phyloP scores from a whole-genome alignment of 371 early-diverging fungal genomes.

The Mucor plumbeus region DNA sequence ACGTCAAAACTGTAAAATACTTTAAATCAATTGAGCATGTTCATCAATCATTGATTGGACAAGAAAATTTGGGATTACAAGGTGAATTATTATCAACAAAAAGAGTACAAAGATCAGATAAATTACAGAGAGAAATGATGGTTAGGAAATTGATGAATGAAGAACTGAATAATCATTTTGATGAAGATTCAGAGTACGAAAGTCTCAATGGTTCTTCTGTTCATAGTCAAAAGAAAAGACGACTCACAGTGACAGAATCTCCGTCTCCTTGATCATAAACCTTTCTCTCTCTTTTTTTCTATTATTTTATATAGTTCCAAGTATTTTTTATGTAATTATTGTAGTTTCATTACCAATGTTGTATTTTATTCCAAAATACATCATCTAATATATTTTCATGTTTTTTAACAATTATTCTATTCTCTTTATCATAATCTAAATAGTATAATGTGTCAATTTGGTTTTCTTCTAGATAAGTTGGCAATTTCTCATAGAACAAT shows the following conservation, averaged over 20 bases:
- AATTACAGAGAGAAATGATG: slow-evolving; percentile 26
- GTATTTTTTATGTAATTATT: slow-evolving; percentile 1
- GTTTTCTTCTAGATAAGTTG: slow-evolving; percentile 55
- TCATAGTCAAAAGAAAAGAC: slow-evolving; percentile 26
- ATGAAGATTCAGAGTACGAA: slow-evolving; percentile 15
- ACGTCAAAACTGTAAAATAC: slow-evolving; percentile 60
- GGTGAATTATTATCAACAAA: slow-evolving; percentile 52
- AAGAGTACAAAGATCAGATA: slow-evolving; percentile 20
- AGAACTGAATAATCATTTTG: slow-evolving; percentile 16
- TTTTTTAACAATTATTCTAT: slow-evolving; percentile 25
- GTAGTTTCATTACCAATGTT: slow-evolving; percentile 32
- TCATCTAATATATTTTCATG: slow-evolving; percentile 40
- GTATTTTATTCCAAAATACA: slow-evolving; percentile 42
- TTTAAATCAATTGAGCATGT: slow-evolving; percentile 81
- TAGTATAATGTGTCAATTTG: slow-evolving; percentile 57
- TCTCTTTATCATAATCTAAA: slow-evolving; percentile 30
- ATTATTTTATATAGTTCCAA: no score
- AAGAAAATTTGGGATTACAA: slow-evolving; percentile 78
- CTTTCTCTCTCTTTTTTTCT: not conserved
- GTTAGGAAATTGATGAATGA: slow-evolving; percentile 28
- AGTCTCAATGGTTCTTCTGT: not conserved
- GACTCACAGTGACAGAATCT: slow-evolving; percentile 11
- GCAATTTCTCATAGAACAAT: slow-evolving; percentile 73
- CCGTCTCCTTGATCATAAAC: slow-evolving; percentile 15
- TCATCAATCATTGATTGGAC: slow-evolving; percentile 72